A percentile compares a stretch with the other conserved stretches of the same genome.
Conservation (phyloP, 331 rosid genomes). For the Malus hybrid region DNA sequence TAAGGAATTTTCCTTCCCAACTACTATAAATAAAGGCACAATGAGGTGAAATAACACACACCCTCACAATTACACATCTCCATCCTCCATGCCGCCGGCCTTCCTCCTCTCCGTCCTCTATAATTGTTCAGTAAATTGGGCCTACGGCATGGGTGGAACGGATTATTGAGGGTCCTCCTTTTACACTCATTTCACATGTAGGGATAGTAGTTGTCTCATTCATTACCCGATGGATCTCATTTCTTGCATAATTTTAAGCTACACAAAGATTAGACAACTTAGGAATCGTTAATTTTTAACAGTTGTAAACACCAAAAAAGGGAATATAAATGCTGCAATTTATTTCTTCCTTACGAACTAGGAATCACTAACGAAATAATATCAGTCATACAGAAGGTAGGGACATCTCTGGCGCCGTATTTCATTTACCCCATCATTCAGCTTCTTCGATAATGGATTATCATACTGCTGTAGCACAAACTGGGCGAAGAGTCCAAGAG, state of each 20-base stretch:
- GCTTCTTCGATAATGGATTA: conserved; percentile 24
- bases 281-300: background rate
- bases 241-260: conserved; percentile 90
- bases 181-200: too few species aligned
- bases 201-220: too few species aligned
- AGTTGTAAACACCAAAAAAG: background rate
- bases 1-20: too few species aligned
- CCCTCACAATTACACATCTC: too few species aligned
- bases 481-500: conserved; percentile 28
- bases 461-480: conserved; percentile 73
- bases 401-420: conserved; percentile 91
- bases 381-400: conserved; percentile 62
- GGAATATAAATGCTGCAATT: background rate
- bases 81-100: too few species aligned
- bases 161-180: too few species aligned
- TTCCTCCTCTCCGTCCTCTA: too few species aligned
- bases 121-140: too few species aligned
- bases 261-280: conserved; percentile 20
- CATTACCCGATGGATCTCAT: conserved; percentile 85
- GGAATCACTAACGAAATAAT: background rate
- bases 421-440: conserved; percentile 68
- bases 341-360: background rate
- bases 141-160: too few species aligned
- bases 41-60: too few species aligned
- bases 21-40: too few species aligned